phyloP scores from a whole-genome alignment of 805 yeast genomes.

The Cyberlindnera subsufficiens region DNA sequence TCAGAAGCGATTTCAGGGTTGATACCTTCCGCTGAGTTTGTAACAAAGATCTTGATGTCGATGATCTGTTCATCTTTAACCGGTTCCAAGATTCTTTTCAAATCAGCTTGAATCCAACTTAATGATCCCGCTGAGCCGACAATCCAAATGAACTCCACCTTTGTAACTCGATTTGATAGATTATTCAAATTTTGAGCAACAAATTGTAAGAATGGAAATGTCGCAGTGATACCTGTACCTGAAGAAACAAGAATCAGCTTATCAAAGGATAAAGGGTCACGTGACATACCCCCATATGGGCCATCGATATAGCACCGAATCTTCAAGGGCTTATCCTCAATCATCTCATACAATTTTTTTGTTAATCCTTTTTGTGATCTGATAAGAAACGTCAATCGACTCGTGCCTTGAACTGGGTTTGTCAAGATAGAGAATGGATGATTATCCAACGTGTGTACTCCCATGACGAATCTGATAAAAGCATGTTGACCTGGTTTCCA shows the following conservation, averaged over 20 bases:
- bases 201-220: slow-evolving; percentile 36
- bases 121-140: slow-evolving; percentile 29
- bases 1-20: neutral
- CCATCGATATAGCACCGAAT: slow-evolving; percentile 42
- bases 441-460: slow-evolving; percentile 38
- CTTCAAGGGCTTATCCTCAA: slow-evolving; percentile 24
- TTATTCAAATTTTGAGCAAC: slow-evolving; percentile 8
- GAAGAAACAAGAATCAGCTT: slow-evolving; percentile 36
- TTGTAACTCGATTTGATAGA: slow-evolving; percentile 16
- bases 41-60: slow-evolving; percentile 23
- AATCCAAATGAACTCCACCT: slow-evolving; percentile 40
- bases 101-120: slow-evolving; percentile 35
- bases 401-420: slow-evolving; percentile 14
- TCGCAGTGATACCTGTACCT: slow-evolving; percentile 50
- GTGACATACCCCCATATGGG: slow-evolving; percentile 50
- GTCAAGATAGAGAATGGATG: slow-evolving; percentile 52
- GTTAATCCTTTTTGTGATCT: slow-evolving; percentile 45
- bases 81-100: slow-evolving; percentile 9
- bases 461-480: slow-evolving; percentile 39
- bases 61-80: slow-evolving; percentile 1
- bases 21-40: slow-evolving; percentile 13
- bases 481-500: slow-evolving; percentile 56
- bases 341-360: slow-evolving; percentile 22
- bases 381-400: slow-evolving; percentile 32
- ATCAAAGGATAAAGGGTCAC: slow-evolving; percentile 41